phyloP scores from a whole-genome alignment of 2,329 filamentous ascomycete species.

The Neophaeococcomyces aloes region DNA sequence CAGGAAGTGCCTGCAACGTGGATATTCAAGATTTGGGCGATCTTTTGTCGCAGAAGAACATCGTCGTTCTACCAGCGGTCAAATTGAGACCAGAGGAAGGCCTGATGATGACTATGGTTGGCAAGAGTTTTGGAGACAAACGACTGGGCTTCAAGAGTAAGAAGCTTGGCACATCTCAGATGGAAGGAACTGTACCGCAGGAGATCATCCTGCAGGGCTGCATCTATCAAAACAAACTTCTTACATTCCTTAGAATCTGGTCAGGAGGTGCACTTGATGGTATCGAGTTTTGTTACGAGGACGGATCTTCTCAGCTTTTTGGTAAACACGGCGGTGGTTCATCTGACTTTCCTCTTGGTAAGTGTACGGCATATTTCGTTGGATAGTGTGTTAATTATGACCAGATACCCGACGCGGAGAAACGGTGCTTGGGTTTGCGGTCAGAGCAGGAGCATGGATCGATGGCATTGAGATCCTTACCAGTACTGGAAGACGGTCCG shows the following conservation, averaged over 20 bases:
- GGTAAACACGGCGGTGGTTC: constrained; percentile 65
- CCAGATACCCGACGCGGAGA: constrained; percentile 75
- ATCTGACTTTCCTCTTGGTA: constrained; percentile 67
- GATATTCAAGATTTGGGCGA: constrained; percentile 66
- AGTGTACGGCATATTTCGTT: constrained; percentile 26
- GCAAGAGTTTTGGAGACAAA: constrained; percentile 18
- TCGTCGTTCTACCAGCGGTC: constrained; percentile 63
- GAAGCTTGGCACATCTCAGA: constrained; percentile 60
- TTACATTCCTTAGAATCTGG: constrained; percentile 66
- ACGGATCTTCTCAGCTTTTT: constrained; percentile 72
- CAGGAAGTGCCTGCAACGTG: constrained; percentile 61
- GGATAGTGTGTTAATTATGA: constrained; percentile 11
- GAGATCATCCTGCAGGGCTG: constrained; percentile 67
- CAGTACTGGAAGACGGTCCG: constrained; percentile 74
- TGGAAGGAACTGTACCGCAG: constrained; percentile 58
- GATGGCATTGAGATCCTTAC: constrained; percentile 86
- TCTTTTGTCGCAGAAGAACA: constrained; percentile 60
- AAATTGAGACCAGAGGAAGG: constrained; percentile 20
- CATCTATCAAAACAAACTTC: constrained; percentile 56
- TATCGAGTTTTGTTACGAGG: constrained; percentile 86
- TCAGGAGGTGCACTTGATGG: constrained; percentile 70
- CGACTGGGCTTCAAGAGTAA: constrained; percentile 66
- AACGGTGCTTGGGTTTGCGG: constrained; percentile 72
- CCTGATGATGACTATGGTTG: constrained; percentile 20
- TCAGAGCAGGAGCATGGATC: constrained; percentile 71